These are phyloP conservation scores for Hypoxylon cercidicola DNA, from an alignment of 495 filamentous ascomycete species.

Conservation along the genomic window DNA sequence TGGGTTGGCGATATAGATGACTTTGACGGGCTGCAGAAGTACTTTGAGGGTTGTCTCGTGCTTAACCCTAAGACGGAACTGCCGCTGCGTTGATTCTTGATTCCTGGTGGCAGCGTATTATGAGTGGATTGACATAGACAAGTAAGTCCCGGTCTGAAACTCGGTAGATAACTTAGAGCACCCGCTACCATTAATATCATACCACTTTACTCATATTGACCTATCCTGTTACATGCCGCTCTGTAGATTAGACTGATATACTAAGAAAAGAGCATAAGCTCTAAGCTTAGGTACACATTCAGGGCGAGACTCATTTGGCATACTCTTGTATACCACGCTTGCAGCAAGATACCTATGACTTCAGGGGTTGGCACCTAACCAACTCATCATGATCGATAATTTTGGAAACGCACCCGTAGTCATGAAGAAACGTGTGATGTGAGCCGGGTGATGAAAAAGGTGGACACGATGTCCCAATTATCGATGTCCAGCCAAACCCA, in stretches of 20 bases:
- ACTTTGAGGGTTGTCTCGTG: slow-evolving; percentile 50
- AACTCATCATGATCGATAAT: slow-evolving; percentile 42
- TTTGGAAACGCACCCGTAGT: slow-evolving; percentile 38
- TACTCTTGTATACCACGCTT: slow-evolving; percentile 62
- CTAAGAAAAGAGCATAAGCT: no score
- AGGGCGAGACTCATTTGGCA: no score
- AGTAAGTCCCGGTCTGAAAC: not conserved
- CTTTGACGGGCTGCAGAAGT: slow-evolving; percentile 53
- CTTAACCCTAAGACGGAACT: slow-evolving; percentile 25
- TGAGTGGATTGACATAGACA: not conserved
- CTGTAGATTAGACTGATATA: no score
- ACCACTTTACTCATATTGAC: no score
- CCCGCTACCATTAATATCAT: no score
- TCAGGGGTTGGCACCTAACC: slow-evolving; percentile 51
- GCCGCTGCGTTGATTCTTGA: not conserved
- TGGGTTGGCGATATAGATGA: slow-evolving; percentile 67
- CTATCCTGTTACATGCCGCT: no score
- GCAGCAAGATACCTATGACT: slow-evolving; percentile 69
- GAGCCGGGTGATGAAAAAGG: slow-evolving; percentile 32
- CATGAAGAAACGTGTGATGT: slow-evolving; percentile 38
- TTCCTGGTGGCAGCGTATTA: no score
- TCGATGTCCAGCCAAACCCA: slow-evolving; percentile 30
- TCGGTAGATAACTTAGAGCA: not conserved
- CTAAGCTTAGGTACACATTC: no score
- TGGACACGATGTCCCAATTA: slow-evolving; percentile 30